Base-by-base conservation (phyloP, 129 eudicot species). In the Sambucus nigra region DNA sequence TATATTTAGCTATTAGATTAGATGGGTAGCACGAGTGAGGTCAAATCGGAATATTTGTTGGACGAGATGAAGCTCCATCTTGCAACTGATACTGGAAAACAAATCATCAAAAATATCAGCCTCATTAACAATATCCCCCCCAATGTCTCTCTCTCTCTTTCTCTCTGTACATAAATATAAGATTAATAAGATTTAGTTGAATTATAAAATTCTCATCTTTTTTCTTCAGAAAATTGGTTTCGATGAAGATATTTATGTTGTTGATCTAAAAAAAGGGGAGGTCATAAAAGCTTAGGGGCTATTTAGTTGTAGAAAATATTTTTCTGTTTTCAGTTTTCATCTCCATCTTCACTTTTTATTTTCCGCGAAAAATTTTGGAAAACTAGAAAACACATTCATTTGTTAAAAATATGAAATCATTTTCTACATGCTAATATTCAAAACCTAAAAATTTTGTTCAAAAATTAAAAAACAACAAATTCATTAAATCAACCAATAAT, bases 251-350 rank as follows among this genome's bases (percentile, higher is more conserved):
- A 63, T 69, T 61, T 91, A 60, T 39, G 93, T 83, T 16, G 89
- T 91, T 61, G 99, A 91, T 77, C 86, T 91, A 40, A 91, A 91
- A 69, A 91, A 91, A 68, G 99, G 99, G 51, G 99, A 91, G 64
- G 91, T 91, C 67, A 86, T 77, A 40, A 79, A 86, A 86, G n/a
- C n/a, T n/a, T n/a, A n/a, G n/a, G n/a, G n/a, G n/a, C n/a, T n/a
- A n/a, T n/a, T n/a, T n/a, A n/a, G n/a, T n/a, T n/a, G n/a, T n/a
- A n/a, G n/a, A n/a, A n/a, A n/a, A n/a, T n/a, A n/a, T n/a, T n/a
- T n/a, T n/a, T n/a, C n/a, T n/a, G n/a, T n/a, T n/a, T n/a, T n/a
- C n/a, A n/a, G n/a, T n/a, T n/a, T n/a, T n/a, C n/a, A n/a, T n/a
- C n/a, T n/a, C n/a, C n/a, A n/a, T n/a, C n/a, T n/a, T n/a, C n/a